These are phyloP conservation scores for Vitis hybrid DNA, from an alignment of 177 flowering plant species.

Conservation along the genomic window DNA sequence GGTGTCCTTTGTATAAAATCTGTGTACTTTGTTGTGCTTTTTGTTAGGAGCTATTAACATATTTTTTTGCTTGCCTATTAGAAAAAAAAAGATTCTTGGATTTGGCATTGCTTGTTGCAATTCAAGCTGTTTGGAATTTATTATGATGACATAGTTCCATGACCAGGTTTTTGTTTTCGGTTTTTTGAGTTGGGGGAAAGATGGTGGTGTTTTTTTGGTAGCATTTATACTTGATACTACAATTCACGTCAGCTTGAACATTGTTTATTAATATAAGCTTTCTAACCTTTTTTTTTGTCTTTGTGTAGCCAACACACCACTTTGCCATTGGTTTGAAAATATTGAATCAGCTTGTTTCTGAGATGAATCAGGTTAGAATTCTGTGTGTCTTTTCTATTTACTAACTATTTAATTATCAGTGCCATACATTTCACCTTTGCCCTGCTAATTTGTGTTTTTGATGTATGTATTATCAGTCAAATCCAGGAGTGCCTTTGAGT, in stretches of 20 bases:
- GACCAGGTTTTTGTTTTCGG: not conserved
- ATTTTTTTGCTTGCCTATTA: too few species aligned
- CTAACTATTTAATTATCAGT: not conserved
- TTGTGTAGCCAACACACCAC: constrained; percentile 53
- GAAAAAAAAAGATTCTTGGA: not conserved
- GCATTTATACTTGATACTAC: not conserved
- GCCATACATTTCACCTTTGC: not conserved
- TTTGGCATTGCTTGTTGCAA: not conserved
- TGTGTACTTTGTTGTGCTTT: too few species aligned
- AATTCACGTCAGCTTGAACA: not conserved
- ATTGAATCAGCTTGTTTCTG: constrained; percentile 61
- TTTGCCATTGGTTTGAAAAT: constrained; percentile 68
- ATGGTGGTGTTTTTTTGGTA: too few species aligned
- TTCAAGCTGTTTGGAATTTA: not conserved
- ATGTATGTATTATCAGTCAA: not conserved
- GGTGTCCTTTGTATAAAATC: too few species aligned
- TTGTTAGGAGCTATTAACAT: too few species aligned
- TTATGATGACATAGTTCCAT: not conserved
- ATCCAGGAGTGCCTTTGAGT: constrained; percentile 8
- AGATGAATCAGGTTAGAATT: constrained; percentile 61
- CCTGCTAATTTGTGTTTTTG: not conserved
- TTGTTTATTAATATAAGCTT: not conserved
- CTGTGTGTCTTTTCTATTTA: constrained; percentile 1
- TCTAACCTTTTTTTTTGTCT: not conserved
- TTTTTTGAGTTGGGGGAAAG: not conserved